Evolutionary conservation across 495 filamentous ascomycete genomes (phyloP), one percentile per base, ranked within the genome.

Genomic region (Elasticomyces elasticus): DNA sequence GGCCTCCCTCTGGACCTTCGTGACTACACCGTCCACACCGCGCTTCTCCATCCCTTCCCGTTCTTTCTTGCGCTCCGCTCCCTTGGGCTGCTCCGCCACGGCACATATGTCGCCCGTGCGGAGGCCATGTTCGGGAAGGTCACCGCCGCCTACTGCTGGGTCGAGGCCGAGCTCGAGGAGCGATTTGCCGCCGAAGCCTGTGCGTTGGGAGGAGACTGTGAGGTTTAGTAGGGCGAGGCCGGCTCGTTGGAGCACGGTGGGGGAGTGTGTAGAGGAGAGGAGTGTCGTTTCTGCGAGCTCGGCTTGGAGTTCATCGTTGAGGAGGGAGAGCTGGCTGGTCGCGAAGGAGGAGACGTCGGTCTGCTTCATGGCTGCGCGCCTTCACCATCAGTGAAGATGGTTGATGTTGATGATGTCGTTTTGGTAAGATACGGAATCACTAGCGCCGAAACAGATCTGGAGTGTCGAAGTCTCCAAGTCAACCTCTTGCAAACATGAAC

Each of bases 141-240:
- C 57, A n/a, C 54, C 54, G 25, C 67, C 30, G 0, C 73, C 64
- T 13, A 86, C 76, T 2, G 90, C 89, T 1, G 76, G 61, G 62
- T 97, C 91, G 0, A 81, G 76, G 1, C 71, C 76, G 20, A 97
- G 82, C 62, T 95, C 89, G 17, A 95, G 70, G 2, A 98, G 81
- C 0, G 86, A 86, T 33, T 87, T 84, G 0, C 92, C 94, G 20
- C 91, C 94, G 9, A 95, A 70, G 0, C 92, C 94, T 0, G 92
- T 97, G n/a, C 90, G 84, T 66, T 86, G 86, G 46, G 84, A 80
- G n/a, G 75, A 67, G 12, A 94, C 69, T 19, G 76, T 62, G 2
- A 98, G 76, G 57, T 94, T 95, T 0, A 84, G 84, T 28, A 97
- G 72, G 1, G 94, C 92, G 59, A 95, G 77, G 35, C 92, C 92